phyloP scores from a whole-genome alignment of 2,329 filamentous ascomycete genomes.

The Fusarium albidum region DNA sequence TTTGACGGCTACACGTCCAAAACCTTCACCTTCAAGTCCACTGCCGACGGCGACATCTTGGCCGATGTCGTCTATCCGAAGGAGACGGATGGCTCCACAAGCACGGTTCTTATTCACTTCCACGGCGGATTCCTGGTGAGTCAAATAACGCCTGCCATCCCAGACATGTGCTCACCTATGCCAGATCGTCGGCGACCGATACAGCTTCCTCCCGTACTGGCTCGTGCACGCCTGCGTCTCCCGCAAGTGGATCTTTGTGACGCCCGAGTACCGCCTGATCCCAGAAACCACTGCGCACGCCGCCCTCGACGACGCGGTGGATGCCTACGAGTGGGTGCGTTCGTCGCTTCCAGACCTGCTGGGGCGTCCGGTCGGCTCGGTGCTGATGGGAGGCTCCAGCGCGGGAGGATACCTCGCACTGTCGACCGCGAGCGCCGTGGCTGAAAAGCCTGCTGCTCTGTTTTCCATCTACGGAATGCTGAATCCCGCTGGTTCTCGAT shows the following conservation, averaged over 20 bases:
- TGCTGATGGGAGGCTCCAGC: conserved; percentile 34
- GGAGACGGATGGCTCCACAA: conserved; percentile 1
- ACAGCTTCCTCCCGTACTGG: conserved; percentile 34
- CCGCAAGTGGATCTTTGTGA: conserved; percentile 37
- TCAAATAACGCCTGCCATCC: accelerated
- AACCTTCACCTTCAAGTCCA: conserved; percentile 26
- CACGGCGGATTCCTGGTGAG: conserved; percentile 33
- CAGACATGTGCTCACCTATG: background rate
- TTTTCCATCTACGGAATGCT: conserved; percentile 34
- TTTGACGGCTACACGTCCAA: conserved; percentile 27
- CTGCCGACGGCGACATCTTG: conserved; percentile 16
- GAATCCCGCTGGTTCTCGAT: conserved; percentile 12
- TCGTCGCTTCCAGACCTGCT: conserved; percentile 8
- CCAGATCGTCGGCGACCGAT: conserved; percentile 33
- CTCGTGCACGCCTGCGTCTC: conserved; percentile 24
- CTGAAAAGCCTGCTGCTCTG: conserved; percentile 17
- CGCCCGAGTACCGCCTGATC: conserved; percentile 34
- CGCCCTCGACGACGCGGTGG: conserved; percentile 24
- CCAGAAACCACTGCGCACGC: conserved; percentile 32
- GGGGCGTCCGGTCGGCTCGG: conserved; percentile 11
- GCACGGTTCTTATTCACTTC: conserved; percentile 31
- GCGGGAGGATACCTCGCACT: conserved; percentile 32
- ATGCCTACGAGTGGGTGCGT: conserved; percentile 34
- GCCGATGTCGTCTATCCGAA: conserved; percentile 31
- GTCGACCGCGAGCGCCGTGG: conserved; percentile 8